Evolutionary conservation across 1,139 yeast species (phyloP), one percentile per base, ranked within the genome.

Genomic region (Yamadazyma spencermartinsiae): DNA sequence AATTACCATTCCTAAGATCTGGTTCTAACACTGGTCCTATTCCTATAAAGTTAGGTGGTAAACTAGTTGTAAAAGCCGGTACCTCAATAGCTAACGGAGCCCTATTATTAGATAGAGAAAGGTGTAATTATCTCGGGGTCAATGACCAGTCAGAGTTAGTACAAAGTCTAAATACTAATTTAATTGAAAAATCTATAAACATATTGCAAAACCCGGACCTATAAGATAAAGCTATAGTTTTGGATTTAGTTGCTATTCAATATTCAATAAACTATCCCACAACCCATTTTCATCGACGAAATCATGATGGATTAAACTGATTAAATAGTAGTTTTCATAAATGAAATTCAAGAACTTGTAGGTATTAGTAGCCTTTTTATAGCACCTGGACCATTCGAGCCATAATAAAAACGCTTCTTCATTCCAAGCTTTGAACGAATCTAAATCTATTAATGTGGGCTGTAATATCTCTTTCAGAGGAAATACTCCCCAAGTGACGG

Each of bases 401-500:
- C 97, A 87, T 44, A 92, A 82, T 45, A 79, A 75, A 61, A 89
- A 92, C 0, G 96, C 95, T 59, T 92, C 98, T 54, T 90, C 96
- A 48, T 82, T 78, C 97, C 97, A 89, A 1, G 96, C 95, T 49
- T 76, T 76, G 65, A 89, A 89, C 3, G 96, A 86, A 51, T 88
- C 95, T 49, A 79, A 83, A 54, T 88, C 96, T 38, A 89, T 81
- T 41, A 88, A 83, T 0, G 98, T 89, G 2, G 96, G 86, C 58
- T 88, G 96, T 23, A 86, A 76, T 34, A 87, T 82, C 56, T 87
- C 95, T 48, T 86, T 76, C 61, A 82, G 84, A 2, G 95, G 95
- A 68, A 90, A 89, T 2, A 86, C 95, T 41, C 97, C 97, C 97
- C 97, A 92, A 0, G 98, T 92, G 8, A 92, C 94, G 17, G 94